Conservation (phyloP, 2,329 filamentous ascomycete genomes). For the Penicillium sp. region DNA sequence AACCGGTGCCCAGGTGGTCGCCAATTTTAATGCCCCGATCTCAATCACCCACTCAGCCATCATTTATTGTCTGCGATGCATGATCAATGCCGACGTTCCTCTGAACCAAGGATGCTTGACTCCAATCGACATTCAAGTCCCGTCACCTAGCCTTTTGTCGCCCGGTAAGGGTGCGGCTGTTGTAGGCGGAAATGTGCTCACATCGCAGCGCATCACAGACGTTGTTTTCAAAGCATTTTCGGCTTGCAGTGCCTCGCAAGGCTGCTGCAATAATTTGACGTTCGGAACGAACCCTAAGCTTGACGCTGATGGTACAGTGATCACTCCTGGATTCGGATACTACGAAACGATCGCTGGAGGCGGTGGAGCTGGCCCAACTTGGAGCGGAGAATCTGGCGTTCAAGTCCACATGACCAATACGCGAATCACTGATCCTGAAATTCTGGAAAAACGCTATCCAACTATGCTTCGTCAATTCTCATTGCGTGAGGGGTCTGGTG, state of each 20-base stretch:
- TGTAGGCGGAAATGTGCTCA: constrained; percentile 80
- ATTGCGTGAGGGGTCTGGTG: constrained; percentile 65
- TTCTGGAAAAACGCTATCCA: constrained; percentile 78
- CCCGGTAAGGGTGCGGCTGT: constrained; percentile 77
- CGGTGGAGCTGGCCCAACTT: constrained; percentile 71
- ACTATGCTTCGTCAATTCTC: constrained; percentile 73
- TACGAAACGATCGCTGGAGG: constrained; percentile 87
- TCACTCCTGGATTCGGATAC: constrained; percentile 75
- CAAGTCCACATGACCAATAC: constrained; percentile 90
- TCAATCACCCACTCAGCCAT: constrained; percentile 82
- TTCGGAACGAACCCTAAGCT: constrained; percentile 75
- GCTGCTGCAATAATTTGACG: constrained; percentile 81
- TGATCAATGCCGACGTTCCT: constrained; percentile 80
- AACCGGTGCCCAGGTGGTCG: constrained; percentile 77
- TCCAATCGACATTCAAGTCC: constrained; percentile 71
- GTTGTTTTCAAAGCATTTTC: constrained; percentile 78
- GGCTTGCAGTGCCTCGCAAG: constrained; percentile 76
- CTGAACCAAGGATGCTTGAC: constrained; percentile 82
- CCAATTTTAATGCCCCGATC: constrained; percentile 77
- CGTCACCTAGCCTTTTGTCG: constrained; percentile 68
- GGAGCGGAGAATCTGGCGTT: constrained; percentile 75
- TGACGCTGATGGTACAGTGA: constrained; percentile 53
- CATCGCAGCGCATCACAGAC: constrained; percentile 76
- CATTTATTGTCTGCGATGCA: constrained; percentile 79
- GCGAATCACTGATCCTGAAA: constrained; percentile 78